These are phyloP conservation scores for Mediolabrus comicus DNA, from an alignment of 108 stramenopile species.

Conservation along the genomic window DNA sequence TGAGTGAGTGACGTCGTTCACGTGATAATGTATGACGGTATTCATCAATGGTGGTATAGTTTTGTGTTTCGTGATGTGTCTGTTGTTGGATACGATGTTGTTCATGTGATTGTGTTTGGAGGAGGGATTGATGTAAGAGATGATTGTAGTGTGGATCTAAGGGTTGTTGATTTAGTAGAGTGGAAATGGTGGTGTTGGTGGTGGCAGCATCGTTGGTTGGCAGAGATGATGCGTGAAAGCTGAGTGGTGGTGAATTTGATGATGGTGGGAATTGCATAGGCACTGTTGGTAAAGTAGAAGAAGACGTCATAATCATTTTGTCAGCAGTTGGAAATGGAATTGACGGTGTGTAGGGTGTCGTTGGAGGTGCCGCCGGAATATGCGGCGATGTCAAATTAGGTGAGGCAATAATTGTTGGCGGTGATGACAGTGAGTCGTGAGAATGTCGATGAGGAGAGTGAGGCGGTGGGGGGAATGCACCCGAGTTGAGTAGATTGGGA, in stretches of 20 bases:
- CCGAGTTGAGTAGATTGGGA: conserved; percentile 7
- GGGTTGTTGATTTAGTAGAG: background rate
- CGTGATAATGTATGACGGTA: conserved; percentile 14
- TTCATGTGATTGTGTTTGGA: background rate
- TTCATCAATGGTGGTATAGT: conserved; percentile 17
- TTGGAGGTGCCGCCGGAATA: conserved; percentile 24
- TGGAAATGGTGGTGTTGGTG: background rate
- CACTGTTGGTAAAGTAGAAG: no score
- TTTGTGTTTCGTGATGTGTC: background rate
- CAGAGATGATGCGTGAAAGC: background rate
- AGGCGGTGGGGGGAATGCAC: background rate
- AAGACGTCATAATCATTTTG: no score
- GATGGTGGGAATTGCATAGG: no score
- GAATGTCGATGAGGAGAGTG: background rate
- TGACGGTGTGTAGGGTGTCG: conserved; percentile 21
- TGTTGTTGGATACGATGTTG: background rate
- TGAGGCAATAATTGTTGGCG: background rate
- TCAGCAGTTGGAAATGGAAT: background rate
- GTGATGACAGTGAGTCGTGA: background rate
- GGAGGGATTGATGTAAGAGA: conserved; percentile 10
- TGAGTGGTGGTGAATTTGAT: background rate
- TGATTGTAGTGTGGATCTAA: conserved; percentile 2
- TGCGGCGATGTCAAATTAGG: background rate
- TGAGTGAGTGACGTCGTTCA: conserved; percentile 19
- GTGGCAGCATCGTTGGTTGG: background rate